Evolutionary conservation across 176 grass and related monocot genomes (phyloP).

Genomic region (Musa beccarii): DNA sequence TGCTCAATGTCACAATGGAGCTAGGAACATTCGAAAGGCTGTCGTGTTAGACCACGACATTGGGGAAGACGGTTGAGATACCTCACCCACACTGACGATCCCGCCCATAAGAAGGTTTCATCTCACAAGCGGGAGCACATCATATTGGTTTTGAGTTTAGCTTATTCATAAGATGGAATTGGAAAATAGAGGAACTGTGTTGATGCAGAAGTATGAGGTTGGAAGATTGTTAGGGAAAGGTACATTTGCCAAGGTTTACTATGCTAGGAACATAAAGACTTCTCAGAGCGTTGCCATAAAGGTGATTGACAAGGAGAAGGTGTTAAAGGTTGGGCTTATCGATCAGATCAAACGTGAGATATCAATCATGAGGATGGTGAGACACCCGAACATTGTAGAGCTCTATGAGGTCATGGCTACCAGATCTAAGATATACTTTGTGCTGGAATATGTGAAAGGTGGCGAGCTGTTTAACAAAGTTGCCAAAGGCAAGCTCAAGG

Average conservation of each 20-base stretch:
- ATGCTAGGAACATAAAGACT: constrained; percentile 46
- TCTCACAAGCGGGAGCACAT: background rate
- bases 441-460: constrained; percentile 68
- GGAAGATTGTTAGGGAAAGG: constrained; percentile 77
- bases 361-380: constrained; percentile 75
- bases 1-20: constrained; percentile 24
- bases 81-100: background rate
- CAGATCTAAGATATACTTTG: constrained; percentile 89
- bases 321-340: constrained; percentile 59
- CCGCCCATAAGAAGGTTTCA: background rate
- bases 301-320: constrained; percentile 90
- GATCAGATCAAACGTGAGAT: constrained; percentile 86
- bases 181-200: constrained; percentile 54
- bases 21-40: constrained; percentile 26
- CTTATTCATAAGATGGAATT: constrained; percentile 32
- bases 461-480: constrained; percentile 83
- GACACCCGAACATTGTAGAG: constrained; percentile 70
- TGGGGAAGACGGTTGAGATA: constrained; percentile 55
- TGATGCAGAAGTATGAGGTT: constrained; percentile 71
- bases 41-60: constrained; percentile 36
- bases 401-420: constrained; percentile 96
- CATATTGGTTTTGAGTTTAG: background rate
- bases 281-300: constrained; percentile 75
- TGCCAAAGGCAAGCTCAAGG: constrained; percentile 60
- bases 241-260: constrained; percentile 93